Evolutionary conservation across 2,329 filamentous ascomycete species (phyloP).

Genomic region (Trichoderma breve): DNA sequence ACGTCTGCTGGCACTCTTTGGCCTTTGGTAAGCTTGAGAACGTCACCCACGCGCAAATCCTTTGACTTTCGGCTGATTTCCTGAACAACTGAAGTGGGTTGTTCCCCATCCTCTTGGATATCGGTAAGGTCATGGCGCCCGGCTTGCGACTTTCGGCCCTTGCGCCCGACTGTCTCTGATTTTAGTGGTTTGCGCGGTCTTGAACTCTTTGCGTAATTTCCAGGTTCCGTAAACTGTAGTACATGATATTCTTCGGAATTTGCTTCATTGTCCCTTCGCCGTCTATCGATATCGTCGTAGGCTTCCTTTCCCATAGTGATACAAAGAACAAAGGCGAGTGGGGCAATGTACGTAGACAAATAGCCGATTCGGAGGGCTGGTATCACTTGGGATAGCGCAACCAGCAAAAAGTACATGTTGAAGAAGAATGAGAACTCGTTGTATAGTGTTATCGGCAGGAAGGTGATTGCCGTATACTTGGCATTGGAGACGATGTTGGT

Average conservation of each 20-base stretch:
- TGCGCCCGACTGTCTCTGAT: constrained; percentile 38
- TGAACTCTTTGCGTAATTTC: constrained; percentile 38
- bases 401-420: constrained; percentile 97
- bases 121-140: constrained; percentile 51
- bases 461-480: constrained; percentile 94
- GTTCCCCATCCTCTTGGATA: constrained; percentile 56
- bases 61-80: constrained; percentile 79
- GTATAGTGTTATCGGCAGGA: constrained; percentile 90
- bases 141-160: constrained; percentile 32
- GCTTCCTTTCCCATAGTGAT: constrained; percentile 97
- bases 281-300: constrained; percentile 83
- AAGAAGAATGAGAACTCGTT: constrained; percentile 99
- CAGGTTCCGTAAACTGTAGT: constrained; percentile 65
- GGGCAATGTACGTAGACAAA: constrained; percentile 89
- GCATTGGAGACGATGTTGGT: constrained; percentile 93
- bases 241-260: constrained; percentile 88
- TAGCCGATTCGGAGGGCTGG: constrained; percentile 89
- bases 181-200: constrained; percentile 43
- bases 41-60: constrained; percentile 89
- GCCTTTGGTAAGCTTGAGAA: constrained; percentile 89
- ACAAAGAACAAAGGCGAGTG: constrained; percentile 83
- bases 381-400: constrained; percentile 90
- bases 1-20: constrained; percentile 94
- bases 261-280: constrained; percentile 85
- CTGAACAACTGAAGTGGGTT: constrained; percentile 51